Base-by-base conservation (phyloP, 2,329 filamentous ascomycete species). In the Penicillium capsulatum region DNA sequence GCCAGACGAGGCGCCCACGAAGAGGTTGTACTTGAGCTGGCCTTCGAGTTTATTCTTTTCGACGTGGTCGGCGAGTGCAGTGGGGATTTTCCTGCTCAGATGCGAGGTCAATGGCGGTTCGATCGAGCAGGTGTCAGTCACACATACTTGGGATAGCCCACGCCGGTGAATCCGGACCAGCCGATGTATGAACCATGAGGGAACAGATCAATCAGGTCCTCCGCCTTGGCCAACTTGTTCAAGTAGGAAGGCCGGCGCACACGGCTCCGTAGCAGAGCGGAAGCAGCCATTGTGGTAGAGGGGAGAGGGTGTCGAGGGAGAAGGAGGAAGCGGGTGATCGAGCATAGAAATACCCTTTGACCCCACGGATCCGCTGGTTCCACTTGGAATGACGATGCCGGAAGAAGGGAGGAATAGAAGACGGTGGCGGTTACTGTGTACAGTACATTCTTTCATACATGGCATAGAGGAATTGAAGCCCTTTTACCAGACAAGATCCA, bases 81-180 rank as follows among this genome's bases (percentile, higher is more conserved):
- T 84, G 11, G 89, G 89, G 36, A 92, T 80, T 68, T 86, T 92
- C 67, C 85, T 90, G 40, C 17, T 13, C 9, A 38, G 3, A 3
- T 22, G 6, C 10, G n/a, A n/a, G n/a, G 26, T 28, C 26, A 28
- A 28, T 28, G 5, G 19, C 9, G 5, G 19, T 9, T 22, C 19
- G 19, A 22, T 22, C 19, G 19, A 22, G 19, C 5, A 22, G 19
- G 19, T 9, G 5, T 5, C 9, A 9, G 5, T 22, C 5, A 5
- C 7, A 50, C 79, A 56, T 70, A 86, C 84, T 92, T 92, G 48
- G 86, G 86, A 69, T 92, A 92, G 44, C 86, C 86, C 38, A 94
- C 87, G 55, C 87, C 88, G 9, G 88, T 94, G 68, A 94, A 94
- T 24, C 88, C 88, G 49, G 82, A 88, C 88, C 88, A 94, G 58